Base-by-base conservation (phyloP, 1,139 yeast genomes). In the Kazachstania sp. region DNA sequence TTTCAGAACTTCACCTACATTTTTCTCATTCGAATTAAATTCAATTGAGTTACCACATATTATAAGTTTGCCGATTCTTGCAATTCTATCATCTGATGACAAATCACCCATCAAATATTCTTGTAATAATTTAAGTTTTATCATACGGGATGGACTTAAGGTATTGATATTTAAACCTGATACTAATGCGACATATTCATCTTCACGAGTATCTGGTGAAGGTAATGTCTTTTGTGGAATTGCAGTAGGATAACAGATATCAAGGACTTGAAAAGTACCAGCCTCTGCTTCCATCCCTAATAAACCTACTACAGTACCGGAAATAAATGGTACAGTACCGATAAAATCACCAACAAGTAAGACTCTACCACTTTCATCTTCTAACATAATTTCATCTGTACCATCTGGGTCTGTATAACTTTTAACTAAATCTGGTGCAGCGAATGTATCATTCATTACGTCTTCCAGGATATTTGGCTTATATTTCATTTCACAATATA, bases 351-450 rank as follows among this genome's bases (percentile, higher is more conserved):
- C 95, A 44, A 78, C 79, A 31, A 92, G 69, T 29, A 79, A 65
- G 11, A 95, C 83, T 44, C 99, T 72, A 4, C 99, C 98, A 45
- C 92, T 81, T 60, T 90, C 97, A 65, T 94, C 98, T 64, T 92
- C 98, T 40, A 94, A 64, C 82, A 83, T 78, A 20, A 86, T 58
- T 50, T 71, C 74, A 56, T 81, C 86, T 19, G 55, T 52, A 2
- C 80, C 71, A 1, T 73, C 77, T 0, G 78, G 73, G 52, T 76
- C 83, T 28, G 74, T 69, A 51, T 80, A 81, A 30, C 74, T 67
- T 18, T 66, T 64, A 31, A 61, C 70, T 41, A 56, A 61, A 41
- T 66, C 69, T 2, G 68, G 67, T 4, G 64, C 61, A 1, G 79
- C 78, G 59, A 64, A 72, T 2, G 64, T 58, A 40, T 66, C 69